Evolutionary conservation across 495 filamentous ascomycete species (phyloP), one percentile per base, ranked within the genome.

Genomic region (Aspergillus biplanus): DNA sequence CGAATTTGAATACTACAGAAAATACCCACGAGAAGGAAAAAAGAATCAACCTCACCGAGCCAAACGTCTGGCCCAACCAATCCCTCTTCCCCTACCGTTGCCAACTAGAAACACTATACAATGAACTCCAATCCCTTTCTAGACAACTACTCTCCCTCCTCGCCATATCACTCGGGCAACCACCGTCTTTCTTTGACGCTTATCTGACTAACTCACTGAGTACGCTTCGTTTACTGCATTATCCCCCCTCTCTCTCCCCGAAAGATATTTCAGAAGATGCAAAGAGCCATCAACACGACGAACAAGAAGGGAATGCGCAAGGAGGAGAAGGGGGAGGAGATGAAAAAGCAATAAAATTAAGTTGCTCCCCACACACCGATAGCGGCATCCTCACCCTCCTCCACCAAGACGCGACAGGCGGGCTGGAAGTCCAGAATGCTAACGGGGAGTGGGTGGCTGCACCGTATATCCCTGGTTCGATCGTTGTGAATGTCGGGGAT

Each of bases 401-500:
- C 15, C 73, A 79, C 58, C 78, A 81, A 65, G 77, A 80, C 63
- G 59, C 67, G 1, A 73, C 73, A 1, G 79, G 78, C 35, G 79
- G 78, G 0, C 66, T 81, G 6, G 78, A 83, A 65, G 78, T 82
- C 16, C 71, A 71, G 16, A 75, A 79, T 44, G 66, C 75, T 5
- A 65, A 69, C 1, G 75, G 73, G 2, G 67, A 74, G 31, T 83
- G 82, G 79, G 69, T 83, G 8, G 44, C 79, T 0, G 79, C 75
- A 5, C 79, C 80, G 1, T 81, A 81, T 61, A 65, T 82, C 4
- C 72, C 73, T 0, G 73, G 71, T n/a, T 77, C 72, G 1, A 67
- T 82, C 18, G 76, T 83, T 4, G 80, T 83, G 62, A 83, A 83
- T 59, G 78, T 85, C 46, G 82, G 83, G 13, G 80, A 85, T 65